Evolutionary conservation across 75 land plant species (phyloP).

Genomic region (Pseudotsuga menziesii): DNA sequence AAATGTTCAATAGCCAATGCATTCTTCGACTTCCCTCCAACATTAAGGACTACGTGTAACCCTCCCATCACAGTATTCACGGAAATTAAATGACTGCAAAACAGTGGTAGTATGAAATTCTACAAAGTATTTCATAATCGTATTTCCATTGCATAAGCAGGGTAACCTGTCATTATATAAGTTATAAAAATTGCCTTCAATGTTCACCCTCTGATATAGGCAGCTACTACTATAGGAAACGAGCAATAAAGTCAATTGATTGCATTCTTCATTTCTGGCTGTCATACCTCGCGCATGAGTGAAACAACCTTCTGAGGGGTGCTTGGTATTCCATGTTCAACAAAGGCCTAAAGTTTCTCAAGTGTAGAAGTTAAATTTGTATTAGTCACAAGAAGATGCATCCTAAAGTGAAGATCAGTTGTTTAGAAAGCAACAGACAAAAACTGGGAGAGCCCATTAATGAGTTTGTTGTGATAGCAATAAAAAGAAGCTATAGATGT

Average conservation of each 20-base stretch:
- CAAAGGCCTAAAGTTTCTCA: constrained; percentile 54
- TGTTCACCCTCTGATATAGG: neutral
- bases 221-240: neutral
- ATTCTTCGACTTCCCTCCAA: constrained; percentile 67
- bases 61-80: neutral
- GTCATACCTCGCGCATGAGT: constrained; percentile 65
- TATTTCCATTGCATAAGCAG: constrained; percentile 1
- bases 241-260: neutral
- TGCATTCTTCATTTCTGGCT: neutral
- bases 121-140: neutral
- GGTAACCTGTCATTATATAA: neutral
- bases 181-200: neutral
- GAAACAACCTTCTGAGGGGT: constrained; percentile 65
- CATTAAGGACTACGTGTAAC: constrained; percentile 67
- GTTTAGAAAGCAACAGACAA: neutral
- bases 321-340: constrained; percentile 78
- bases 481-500: constrained; percentile 1
- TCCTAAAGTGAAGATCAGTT: neutral
- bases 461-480: neutral
- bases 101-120: constrained; percentile 2
- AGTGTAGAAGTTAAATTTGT: neutral
- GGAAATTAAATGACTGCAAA: neutral
- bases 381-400: constrained; percentile 4
- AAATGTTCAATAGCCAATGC: constrained; percentile 89
- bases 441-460: neutral